Evolutionary conservation across 1,284 basidiomycete species (phyloP).

Genomic region (Puccinia triticina): DNA sequence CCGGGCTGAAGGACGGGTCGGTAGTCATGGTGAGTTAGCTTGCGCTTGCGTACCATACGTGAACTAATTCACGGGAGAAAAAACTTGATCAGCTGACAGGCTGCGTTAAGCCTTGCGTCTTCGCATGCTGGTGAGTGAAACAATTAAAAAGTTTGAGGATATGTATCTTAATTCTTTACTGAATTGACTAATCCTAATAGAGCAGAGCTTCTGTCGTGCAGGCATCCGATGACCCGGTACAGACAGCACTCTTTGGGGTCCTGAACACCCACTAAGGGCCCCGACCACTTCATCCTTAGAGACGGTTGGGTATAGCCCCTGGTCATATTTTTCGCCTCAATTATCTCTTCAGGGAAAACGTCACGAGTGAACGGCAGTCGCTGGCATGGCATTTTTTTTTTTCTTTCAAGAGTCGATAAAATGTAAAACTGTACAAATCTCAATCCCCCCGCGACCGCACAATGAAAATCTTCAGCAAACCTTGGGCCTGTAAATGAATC

Average conservation of each 20-base stretch:
- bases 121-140: neutral
- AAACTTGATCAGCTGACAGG: too few species aligned
- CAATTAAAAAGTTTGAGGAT: neutral
- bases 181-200: neutral
- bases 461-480: too few species aligned
- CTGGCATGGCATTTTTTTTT: constrained; percentile 17
- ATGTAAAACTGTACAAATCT: too few species aligned
- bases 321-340: neutral
- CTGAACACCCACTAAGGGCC: constrained; percentile 6
- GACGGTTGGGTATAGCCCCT: neutral
- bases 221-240: neutral
- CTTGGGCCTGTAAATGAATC: too few species aligned
- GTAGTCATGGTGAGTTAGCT: constrained; percentile 5
- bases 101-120: neutral
- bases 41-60: neutral
- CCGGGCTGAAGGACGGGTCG: neutral
- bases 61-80: neutral
- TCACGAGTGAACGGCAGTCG: neutral
- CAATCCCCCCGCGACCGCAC: too few species aligned
- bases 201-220: neutral
- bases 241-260: neutral
- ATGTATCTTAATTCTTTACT: neutral
- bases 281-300: neutral
- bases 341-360: neutral
- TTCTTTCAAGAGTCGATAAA: neutral